Evolutionary conservation across 306 rosid genomes (phyloP).

Genomic region (Gastrolobium villosum): DNA sequence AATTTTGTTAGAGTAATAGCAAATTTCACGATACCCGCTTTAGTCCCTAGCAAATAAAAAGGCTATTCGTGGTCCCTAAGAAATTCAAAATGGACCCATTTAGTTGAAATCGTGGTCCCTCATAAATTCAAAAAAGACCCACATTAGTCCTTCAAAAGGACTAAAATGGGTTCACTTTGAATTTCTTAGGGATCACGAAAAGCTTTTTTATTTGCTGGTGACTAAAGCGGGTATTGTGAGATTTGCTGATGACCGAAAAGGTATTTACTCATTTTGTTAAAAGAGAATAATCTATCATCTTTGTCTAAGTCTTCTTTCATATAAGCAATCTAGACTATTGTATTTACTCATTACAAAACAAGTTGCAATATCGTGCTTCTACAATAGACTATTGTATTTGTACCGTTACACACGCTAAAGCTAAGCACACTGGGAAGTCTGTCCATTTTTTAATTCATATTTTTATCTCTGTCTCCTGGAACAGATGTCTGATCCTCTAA

Average conservation of each 20-base stretch:
- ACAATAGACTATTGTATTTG: background rate
- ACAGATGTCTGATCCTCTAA: constrained; percentile 99
- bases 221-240: no score
- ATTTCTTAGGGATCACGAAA: no score
- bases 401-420: background rate
- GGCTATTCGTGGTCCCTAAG: no score
- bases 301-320: background rate
- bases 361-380: background rate
- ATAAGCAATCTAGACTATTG: constrained; percentile 6
- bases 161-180: no score
- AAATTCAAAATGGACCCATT: no score
- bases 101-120: no score
- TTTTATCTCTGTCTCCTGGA: constrained; percentile 39
- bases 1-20: background rate
- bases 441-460: constrained; percentile 31
- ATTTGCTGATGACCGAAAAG: no score
- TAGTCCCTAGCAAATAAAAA: no score
- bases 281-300: background rate
- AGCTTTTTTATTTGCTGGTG: no score
- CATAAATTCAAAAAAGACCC: no score
- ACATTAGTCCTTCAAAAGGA: no score
- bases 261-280: background rate
- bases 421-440: background rate
- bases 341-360: constrained; percentile 24
- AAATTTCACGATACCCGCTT: no score